These are phyloP conservation scores for Umbilicus rupestris DNA, from an alignment of 164 flowering plant genomes.

Conservation along the genomic window DNA sequence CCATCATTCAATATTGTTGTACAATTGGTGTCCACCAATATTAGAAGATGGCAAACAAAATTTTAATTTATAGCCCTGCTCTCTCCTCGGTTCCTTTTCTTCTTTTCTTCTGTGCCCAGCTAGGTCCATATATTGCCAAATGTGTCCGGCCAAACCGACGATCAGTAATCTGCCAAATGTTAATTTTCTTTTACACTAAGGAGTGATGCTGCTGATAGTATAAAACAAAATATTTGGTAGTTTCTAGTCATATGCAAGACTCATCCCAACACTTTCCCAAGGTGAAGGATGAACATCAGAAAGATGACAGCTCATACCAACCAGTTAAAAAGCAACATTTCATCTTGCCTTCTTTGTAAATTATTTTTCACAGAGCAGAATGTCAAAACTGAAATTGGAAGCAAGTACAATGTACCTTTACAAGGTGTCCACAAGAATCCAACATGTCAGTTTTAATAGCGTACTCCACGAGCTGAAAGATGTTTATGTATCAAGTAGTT, in stretches of 20 bases:
- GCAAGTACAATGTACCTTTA: conserved; percentile 39
- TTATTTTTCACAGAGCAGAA: neutral
- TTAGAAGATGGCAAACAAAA: neutral
- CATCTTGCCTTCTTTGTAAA: neutral
- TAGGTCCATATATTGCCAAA: conserved; percentile 87
- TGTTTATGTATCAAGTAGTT: neutral
- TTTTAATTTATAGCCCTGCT: neutral
- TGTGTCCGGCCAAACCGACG: conserved; percentile 84
- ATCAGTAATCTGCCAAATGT: conserved; percentile 53
- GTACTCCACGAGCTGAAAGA: conserved; percentile 72
- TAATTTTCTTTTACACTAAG: neutral
- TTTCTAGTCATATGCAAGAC: neutral
- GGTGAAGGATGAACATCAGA: neutral
- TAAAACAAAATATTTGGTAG: neutral
- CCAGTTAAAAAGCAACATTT: neutral
- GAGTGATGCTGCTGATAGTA: neutral
- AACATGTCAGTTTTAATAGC: conserved; percentile 61
- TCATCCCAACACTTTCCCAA: neutral
- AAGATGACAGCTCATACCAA: neutral
- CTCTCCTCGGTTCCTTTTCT: conserved; percentile 36
- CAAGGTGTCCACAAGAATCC: conserved; percentile 68
- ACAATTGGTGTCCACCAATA: neutral
- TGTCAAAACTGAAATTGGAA: neutral
- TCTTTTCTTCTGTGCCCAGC: conserved; percentile 78
- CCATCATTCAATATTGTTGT: neutral